phyloP scores from a whole-genome alignment of 371 early-diverging fungal genomes.

The Haplosporangium sp. region DNA sequence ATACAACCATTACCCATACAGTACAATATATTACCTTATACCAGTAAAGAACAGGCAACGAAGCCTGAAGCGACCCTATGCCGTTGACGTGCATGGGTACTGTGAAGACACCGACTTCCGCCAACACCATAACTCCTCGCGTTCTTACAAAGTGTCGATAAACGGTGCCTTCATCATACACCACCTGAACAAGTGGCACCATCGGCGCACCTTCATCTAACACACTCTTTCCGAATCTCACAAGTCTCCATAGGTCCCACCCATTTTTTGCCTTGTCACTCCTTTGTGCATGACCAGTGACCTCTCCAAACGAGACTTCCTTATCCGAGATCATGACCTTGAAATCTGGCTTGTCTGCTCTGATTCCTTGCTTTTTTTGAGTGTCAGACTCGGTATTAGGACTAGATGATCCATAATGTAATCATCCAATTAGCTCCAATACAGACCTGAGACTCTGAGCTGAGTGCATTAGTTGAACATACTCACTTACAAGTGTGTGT shows the following conservation, averaged over 20 bases:
- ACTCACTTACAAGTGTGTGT: constrained; percentile 12
- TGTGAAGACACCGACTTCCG: neutral
- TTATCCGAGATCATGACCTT: neutral
- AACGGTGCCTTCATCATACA: constrained; percentile 1
- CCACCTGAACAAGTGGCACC: constrained; percentile 9
- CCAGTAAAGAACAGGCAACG: no score
- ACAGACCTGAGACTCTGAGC: no score
- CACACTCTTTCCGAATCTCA: constrained; percentile 12
- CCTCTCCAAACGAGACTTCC: constrained; percentile 8
- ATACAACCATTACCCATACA: no score
- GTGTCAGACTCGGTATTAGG: constrained; percentile 4
- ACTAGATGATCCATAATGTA: neutral
- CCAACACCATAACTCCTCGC: neutral
- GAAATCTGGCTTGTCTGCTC: constrained; percentile 1
- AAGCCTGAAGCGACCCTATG: neutral
- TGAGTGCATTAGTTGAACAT: no score
- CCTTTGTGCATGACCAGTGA: constrained; percentile 9
- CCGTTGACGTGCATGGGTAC: neutral
- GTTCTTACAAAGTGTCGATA: neutral
- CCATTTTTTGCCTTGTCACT: constrained; percentile 14
- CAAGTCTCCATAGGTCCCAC: constrained; percentile 11
- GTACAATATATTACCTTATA: no score
- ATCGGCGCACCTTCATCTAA: constrained; percentile 9
- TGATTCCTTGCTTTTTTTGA: constrained; percentile 6
- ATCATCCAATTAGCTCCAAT: no score